Conservation (phyloP, 495 filamentous ascomycete species). For the Glarea lozoyensis region DNA sequence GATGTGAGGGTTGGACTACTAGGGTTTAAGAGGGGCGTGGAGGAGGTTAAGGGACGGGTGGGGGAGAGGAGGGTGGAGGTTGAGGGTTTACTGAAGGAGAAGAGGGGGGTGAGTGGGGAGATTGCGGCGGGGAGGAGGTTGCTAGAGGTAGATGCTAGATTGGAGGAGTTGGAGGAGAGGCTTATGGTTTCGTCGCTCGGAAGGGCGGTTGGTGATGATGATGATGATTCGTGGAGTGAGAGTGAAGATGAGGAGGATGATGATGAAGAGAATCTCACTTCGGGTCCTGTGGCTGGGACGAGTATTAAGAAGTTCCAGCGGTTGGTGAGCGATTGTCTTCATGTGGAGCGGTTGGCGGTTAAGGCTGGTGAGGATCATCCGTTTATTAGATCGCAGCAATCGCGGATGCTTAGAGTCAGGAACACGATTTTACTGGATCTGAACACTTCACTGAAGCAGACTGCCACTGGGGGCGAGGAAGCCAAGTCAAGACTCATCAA, state of each 20-base stretch:
- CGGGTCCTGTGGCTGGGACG: conserved; percentile 23
- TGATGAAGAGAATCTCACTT: conserved; percentile 27
- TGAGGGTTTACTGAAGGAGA: conserved; percentile 29
- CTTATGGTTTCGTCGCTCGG: conserved; percentile 49
- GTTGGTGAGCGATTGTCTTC: conserved; percentile 49
- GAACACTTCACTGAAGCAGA: conserved; percentile 67
- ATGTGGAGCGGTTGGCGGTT: conserved; percentile 39
- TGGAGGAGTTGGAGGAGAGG: conserved; percentile 66
- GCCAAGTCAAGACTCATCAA: conserved; percentile 54
- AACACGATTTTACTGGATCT: conserved; percentile 82
- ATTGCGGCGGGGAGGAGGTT: conserved; percentile 54
- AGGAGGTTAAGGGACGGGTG: conserved; percentile 40
- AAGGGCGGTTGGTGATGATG: conserved; percentile 9
- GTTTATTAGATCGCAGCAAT: conserved; percentile 50
- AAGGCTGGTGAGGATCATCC: conserved; percentile 54
- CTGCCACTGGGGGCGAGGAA: conserved; percentile 40
- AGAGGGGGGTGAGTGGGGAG: conserved; percentile 28
- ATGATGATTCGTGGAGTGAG: conserved; percentile 22
- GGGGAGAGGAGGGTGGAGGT: conserved; percentile 37
- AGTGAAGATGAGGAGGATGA: conserved; percentile 40
- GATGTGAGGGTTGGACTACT: conserved; percentile 82
- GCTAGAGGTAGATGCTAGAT: conserved; percentile 59
- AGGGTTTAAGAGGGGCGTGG: conserved; percentile 73
- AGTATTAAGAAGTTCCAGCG: conserved; percentile 43
- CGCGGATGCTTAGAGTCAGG: conserved; percentile 48